Evolutionary conservation across 805 yeast species (phyloP).

Genomic region (Kuraishia cidri): DNA sequence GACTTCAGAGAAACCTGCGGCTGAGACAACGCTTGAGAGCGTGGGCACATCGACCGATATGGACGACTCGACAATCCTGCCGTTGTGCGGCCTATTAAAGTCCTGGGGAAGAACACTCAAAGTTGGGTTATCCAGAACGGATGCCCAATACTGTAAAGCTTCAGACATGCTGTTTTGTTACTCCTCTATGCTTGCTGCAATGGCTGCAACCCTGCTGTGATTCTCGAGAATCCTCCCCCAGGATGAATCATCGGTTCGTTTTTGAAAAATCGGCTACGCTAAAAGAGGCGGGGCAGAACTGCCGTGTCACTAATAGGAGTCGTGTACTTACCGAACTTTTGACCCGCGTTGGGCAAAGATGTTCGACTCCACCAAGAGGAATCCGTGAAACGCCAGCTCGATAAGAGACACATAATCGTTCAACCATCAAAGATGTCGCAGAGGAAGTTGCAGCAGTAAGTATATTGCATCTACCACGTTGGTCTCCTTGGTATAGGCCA

Average conservation of each 20-base stretch:
- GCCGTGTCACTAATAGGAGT: no score
- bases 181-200: neutral
- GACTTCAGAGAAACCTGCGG: constrained; percentile 11
- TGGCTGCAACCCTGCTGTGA: neutral
- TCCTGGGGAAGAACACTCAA: constrained; percentile 85
- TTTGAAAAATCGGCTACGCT: no score
- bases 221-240: neutral
- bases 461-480: no score
- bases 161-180: constrained; percentile 3
- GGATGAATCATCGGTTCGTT: no score
- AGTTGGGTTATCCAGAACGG: constrained; percentile 68
- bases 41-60: constrained; percentile 21
- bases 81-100: constrained; percentile 66
- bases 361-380: no score
- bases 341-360: no score
- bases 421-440: constrained; percentile 41
- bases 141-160: constrained; percentile 48
- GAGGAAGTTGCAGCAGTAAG: constrained; percentile 40
- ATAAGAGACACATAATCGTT: no score
- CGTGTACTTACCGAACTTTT: no score
- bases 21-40: constrained; percentile 7
- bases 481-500: no score
- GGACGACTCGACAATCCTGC: constrained; percentile 58
- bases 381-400: no score
- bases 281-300: no score